Evolutionary conservation across 176 grass and related monocot species (phyloP), one percentile per base, ranked within the genome.

Genomic region (Saccharum officinarum): DNA sequence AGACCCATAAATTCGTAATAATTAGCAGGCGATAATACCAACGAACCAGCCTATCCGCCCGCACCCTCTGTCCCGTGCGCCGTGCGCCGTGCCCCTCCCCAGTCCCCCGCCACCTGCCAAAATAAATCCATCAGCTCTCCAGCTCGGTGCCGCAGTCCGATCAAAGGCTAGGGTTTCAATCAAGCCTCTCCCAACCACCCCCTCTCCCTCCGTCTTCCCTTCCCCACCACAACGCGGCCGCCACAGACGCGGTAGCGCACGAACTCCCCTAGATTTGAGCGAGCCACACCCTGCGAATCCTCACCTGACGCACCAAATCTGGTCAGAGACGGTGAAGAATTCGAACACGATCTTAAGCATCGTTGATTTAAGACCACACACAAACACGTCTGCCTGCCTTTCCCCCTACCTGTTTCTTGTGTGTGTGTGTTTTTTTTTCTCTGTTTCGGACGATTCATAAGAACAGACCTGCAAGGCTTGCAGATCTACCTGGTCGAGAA

Each of bases 371-470:
- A 91, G 76, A 84, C 69, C 80, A 69, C 75, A 60, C 83, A 78
- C 67, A 25, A 71, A 79, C 23, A 63, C 30, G 75, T 76, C 85
- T 71, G 39, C 17, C 44, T 50, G 15, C 71, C 60, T 34, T 66
- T n/a, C 5, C 68, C 39, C 83, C 25, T 37, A 3, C 30, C 28
- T 73, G 65, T 67, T 78, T 77, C 77, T 36, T 57, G 15, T 76
- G 73, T n/a, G n/a, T 38, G 18, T n/a, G 36, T 37, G 36, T 66
- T 72, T 64, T 84, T 69, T 69, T 60, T 61, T 82, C 4, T 38
- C 46, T 40, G 85, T 84, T 84, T 80, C 60, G 89, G 75, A 90
- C 89, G 89, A 64, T 90, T 87, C 84, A 79, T 90, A 80, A 90
- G 89, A 87, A 87, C 85, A 87, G 76, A 91, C 84, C 89, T 75